These are phyloP conservation scores for Schoenoplectus triqueter DNA, from an alignment of 202 grass and related monocot species.

Conservation along the genomic window DNA sequence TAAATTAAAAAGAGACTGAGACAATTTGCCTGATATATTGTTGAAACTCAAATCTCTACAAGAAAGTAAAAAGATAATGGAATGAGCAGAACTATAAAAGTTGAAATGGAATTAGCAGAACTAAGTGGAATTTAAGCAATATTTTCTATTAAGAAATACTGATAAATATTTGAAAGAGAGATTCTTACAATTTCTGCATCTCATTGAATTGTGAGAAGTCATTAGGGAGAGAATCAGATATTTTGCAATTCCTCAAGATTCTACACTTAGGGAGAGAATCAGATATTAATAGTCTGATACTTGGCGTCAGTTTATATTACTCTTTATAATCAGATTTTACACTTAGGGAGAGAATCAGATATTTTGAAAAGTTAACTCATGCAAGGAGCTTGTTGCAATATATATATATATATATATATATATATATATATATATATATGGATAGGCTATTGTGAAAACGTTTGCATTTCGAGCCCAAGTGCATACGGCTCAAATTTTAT, in stretches of 20 bases:
- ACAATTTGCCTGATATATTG: conserved; percentile 79
- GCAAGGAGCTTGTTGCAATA: neutral
- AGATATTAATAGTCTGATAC: no score
- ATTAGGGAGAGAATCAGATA: conserved; percentile 58
- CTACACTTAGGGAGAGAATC: conserved; percentile 38
- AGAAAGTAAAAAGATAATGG: neutral
- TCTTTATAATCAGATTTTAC: no score
- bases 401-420: no score
- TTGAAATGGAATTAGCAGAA: no score
- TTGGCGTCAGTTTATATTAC: no score
- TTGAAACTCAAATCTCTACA: conserved; percentile 95
- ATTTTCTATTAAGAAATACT: neutral
- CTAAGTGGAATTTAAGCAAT: neutral
- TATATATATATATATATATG: no score
- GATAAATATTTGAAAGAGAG: neutral
- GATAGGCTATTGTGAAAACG: no score
- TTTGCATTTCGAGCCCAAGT: no score
- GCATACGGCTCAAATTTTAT: no score
- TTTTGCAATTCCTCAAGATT: conserved; percentile 73
- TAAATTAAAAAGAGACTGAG: conserved; percentile 58
- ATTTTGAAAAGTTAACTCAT: neutral
- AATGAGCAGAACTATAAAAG: neutral
- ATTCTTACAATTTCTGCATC: conserved; percentile 44
- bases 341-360: no score
- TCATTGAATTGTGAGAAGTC: conserved; percentile 51